Evolutionary conservation across 2,329 filamentous ascomycete species (phyloP).

Genomic region (Penicillium decumbens): DNA sequence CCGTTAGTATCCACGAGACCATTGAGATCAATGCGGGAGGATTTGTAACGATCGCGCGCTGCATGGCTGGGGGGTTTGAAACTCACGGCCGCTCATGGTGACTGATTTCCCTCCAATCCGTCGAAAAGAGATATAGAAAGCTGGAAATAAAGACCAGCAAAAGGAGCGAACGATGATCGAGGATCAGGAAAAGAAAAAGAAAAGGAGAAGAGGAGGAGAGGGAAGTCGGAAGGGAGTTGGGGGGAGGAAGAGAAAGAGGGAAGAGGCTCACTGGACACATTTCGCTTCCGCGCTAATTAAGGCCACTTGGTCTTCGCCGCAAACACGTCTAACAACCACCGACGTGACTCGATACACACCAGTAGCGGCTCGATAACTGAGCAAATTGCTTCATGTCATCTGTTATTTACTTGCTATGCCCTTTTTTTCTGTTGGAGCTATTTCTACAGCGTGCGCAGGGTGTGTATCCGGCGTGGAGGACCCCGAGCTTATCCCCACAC

Average conservation of each 20-base stretch:
- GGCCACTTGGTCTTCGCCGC: conserved; percentile 37
- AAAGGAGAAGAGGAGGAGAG: conserved; percentile 19
- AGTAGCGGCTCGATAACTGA: neutral
- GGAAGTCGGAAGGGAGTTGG: conserved; percentile 22
- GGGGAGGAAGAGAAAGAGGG: conserved; percentile 25
- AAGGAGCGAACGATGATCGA: conserved; percentile 29
- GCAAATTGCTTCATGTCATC: neutral
- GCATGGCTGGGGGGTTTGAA: conserved; percentile 6
- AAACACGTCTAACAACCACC: conserved; percentile 6
- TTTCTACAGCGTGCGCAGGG: neutral
- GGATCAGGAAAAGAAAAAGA: conserved; percentile 24
- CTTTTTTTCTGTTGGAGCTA: too few species aligned
- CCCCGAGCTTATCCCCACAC: conserved; percentile 21
- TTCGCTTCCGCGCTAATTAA: conserved; percentile 37
- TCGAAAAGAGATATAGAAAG: conserved; percentile 28
- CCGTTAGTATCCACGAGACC: conserved; percentile 26
- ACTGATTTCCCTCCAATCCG: conserved; percentile 37
- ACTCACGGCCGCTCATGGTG: conserved; percentile 59
- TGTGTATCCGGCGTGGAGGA: conserved; percentile 11
- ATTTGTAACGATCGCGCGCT: conserved; percentile 30
- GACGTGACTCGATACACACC: conserved; percentile 12
- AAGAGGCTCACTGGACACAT: conserved; percentile 36
- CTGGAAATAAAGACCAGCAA: conserved; percentile 32
- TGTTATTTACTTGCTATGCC: neutral
- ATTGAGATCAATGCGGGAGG: conserved; percentile 21